phyloP scores from a whole-genome alignment of 305 asterid species.

The Ilex paraguariensis region DNA sequence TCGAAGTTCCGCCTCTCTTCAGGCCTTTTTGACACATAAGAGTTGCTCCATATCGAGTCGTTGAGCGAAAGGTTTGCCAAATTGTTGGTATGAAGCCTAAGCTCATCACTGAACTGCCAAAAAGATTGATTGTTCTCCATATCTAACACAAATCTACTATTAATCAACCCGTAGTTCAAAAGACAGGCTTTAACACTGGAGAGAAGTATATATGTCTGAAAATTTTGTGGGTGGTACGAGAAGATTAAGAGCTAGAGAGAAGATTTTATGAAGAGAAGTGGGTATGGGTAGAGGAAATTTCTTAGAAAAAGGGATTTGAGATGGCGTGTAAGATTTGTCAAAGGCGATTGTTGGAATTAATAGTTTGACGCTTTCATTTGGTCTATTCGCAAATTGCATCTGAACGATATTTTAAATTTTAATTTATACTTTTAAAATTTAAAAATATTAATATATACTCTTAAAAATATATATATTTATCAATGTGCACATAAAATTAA shows the following conservation, averaged over 20 bases:
- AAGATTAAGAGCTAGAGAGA: too few relatives aligned
- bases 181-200: too few relatives aligned
- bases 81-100: slow-evolving; percentile 57
- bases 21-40: slow-evolving; percentile 48
- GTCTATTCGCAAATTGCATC: too few relatives aligned
- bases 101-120: slow-evolving; percentile 92
- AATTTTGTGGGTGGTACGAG: neutral
- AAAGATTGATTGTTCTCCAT: slow-evolving; percentile 75
- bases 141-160: too few relatives aligned
- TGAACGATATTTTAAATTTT: too few relatives aligned
- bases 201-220: too few relatives aligned
- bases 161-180: too few relatives aligned
- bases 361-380: too few relatives aligned
- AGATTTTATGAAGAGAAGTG: neutral
- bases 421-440: too few relatives aligned
- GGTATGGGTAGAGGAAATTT: slow-evolving; percentile 27
- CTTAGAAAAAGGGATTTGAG: slow-evolving; percentile 22
- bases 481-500: too few relatives aligned
- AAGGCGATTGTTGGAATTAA: neutral
- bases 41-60: slow-evolving; percentile 95
- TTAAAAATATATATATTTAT: too few relatives aligned
- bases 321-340: slow-evolving; percentile 54
- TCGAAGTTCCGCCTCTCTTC: slow-evolving; percentile 81
- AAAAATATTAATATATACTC: too few relatives aligned
- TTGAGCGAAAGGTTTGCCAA: slow-evolving; percentile 66